Evolutionary conservation across 805 yeast genomes (phyloP), one percentile per base, ranked within the genome.

Genomic region (Pichia occidentalis): DNA sequence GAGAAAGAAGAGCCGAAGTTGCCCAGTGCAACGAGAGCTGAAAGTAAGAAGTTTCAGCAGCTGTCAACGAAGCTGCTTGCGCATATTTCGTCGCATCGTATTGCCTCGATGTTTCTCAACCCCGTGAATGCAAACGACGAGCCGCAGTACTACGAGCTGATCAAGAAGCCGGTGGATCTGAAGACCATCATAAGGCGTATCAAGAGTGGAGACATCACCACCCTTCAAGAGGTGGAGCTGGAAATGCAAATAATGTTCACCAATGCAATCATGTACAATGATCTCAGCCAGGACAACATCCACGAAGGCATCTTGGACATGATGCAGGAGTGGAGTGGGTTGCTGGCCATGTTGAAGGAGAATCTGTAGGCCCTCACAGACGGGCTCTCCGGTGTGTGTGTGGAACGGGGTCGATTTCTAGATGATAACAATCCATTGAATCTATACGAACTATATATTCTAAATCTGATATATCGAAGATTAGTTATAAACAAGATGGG

Each of bases 181-280:
- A 79, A 81, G 50, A 73, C 76, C 5, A 73, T 85, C 28, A 65
- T 71, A 43, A 67, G 68, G 31, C 68, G 65, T 47, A 68, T 84
- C 21, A 77, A 77, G 44, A 75, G 75, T 35, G 79, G 77, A 0
- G 66, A 70, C 38, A 70, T 84, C 29, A 65, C 69, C 24, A 54
- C 56, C 13, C 57, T 61, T 9, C 63, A 54, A 17, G 77, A 79
- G 40, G 61, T 85, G 17, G 85, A 84, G 47, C 63, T 81, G 35
- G 85, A 80, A 44, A 64, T 85, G 30, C 69, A 79, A 63, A 63
- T 79, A 42, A 82, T 85, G 92, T 82, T 80, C 60, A 81, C 90
- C 36, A 85, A 85, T 56, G 85, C 90, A 13, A 71, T 84, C 13
- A 85, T 85, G 92, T 85, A 78, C 60, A 84, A 85, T 56, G 73